A percentile compares a stretch with the other conserved stretches of the same genome.
phyloP scores from a whole-genome alignment of 2,329 filamentous ascomycete genomes.

The Aspergillus sp. region DNA sequence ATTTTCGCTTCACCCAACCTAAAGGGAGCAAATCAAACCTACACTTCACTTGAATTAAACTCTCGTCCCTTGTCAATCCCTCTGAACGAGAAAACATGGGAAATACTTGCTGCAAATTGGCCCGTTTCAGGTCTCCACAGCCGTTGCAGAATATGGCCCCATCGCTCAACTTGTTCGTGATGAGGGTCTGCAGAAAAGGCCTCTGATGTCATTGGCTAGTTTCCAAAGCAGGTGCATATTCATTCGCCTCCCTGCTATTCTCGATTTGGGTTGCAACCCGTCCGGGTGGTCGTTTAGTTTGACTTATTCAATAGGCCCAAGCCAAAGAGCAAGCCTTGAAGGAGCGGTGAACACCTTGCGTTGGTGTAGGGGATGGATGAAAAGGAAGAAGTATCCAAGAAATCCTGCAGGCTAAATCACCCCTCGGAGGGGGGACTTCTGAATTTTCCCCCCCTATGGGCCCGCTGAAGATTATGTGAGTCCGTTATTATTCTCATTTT shows the following conservation, averaged over 20 bases:
- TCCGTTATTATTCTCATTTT: background rate
- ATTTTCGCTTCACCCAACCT: background rate
- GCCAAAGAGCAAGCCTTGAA: constrained; percentile 9
- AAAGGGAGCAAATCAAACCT: background rate
- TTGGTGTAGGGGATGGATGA: constrained; percentile 7
- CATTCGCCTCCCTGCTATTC: constrained; percentile 15
- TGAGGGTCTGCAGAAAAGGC: constrained; percentile 1
- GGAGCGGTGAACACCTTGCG: constrained; percentile 19
- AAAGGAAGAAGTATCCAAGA: background rate
- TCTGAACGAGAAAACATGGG: background rate
- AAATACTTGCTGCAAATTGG: background rate
- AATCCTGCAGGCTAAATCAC: constrained; percentile 3
- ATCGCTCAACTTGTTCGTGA: constrained; percentile 7
- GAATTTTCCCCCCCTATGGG: background rate
- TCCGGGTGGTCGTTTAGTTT: constrained; percentile 9
- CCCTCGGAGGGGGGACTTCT: background rate
- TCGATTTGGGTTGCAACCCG: constrained; percentile 14
- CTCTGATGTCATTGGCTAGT: constrained; percentile 16
- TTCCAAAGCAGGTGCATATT: constrained; percentile 13
- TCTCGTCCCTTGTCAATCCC: background rate
- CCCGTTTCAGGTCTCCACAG: constrained; percentile 14
- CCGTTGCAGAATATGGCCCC: constrained; percentile 10
- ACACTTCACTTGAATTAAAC: background rate
- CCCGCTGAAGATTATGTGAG: background rate
- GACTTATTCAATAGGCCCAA: constrained; percentile 14